A percentile compares a stretch with the other conserved stretches of the same genome.
Conservation (phyloP, 2,329 filamentous ascomycete species). For the Epichloe gansuensis region DNA sequence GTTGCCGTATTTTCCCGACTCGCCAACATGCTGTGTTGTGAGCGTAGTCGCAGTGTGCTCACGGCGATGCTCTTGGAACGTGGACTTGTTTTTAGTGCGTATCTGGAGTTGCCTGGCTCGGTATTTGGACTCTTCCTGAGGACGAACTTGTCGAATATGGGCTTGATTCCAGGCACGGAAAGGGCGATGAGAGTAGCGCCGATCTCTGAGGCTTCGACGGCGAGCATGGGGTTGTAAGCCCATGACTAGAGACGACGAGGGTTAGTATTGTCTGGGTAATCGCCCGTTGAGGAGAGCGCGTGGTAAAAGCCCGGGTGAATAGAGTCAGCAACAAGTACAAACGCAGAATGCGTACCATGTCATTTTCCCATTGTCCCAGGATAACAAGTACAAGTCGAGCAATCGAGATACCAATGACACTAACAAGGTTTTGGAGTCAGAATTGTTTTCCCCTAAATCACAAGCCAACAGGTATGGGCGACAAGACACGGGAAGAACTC, state of each 20-base stretch:
- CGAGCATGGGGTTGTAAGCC: conserved; percentile 38
- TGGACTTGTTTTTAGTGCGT: conserved; percentile 10
- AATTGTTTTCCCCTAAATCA: neutral
- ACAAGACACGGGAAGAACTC: conserved; percentile 11
- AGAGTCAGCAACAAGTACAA: neutral
- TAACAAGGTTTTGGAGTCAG: conserved; percentile 10
- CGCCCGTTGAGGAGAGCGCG: no score
- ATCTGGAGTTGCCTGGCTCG: conserved; percentile 13
- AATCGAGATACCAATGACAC: conserved; percentile 36
- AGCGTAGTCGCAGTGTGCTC: conserved; percentile 18
- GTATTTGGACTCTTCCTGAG: conserved; percentile 14
- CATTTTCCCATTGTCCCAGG: conserved; percentile 31
- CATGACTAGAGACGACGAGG: conserved; percentile 22
- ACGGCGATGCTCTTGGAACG: conserved; percentile 17
- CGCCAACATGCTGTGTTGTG: conserved; percentile 16
- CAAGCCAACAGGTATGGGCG: neutral
- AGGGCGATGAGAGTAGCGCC: conserved; percentile 37
- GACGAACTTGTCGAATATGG: conserved; percentile 27
- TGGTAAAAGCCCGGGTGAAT: no score
- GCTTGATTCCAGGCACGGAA: conserved; percentile 38
- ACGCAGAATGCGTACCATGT: conserved; percentile 15
- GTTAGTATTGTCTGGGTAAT: no score
- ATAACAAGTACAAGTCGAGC: conserved; percentile 35
- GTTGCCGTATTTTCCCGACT: conserved; percentile 16
- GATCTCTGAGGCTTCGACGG: conserved; percentile 37